Evolutionary conservation across 192 early-diverging fungal genomes (phyloP), one percentile per base, ranked within the genome.

Genomic region (Backusella circina): DNA sequence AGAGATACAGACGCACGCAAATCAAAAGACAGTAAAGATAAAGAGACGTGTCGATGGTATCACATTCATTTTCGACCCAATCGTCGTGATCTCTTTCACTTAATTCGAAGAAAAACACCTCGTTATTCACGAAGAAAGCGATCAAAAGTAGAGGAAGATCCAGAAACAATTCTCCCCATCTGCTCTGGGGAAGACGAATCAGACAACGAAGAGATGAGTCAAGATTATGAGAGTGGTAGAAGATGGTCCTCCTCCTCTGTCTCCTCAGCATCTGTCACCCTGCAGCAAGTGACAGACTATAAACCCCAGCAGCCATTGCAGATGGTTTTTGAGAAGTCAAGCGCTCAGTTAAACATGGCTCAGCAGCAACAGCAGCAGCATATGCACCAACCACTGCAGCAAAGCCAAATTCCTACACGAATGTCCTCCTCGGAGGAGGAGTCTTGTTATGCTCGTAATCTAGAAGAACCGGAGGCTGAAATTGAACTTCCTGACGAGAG

Each of bases 1-100:
- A 77, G 84, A 65, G 84, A 83, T 38, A 83, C 84, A 16, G 84
- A 85, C 70, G 84, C 84, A 16, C 74, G 84, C 5, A 85, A 85
- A 81, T 85, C 79, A 70, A 85, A 85, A 75, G 82, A 83, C 39
- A 78, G 69, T 39, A 80, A 79, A 41, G 80, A 77, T 39, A 83
- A 80, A 65, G 82, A 83, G 26, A 77, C 77, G 13, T 85, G 84
- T 70, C 76, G 82, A 65, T 85, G 82, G 77, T 79, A 83, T 41
- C 84, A 85, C 67, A 65, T 75, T 16, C 72, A 85, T 64, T 85
- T 85, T 41, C 76, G 77, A 31, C 84, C 82, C 50, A 75, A 77
- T 37, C 51, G 82, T 18, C 77, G 76, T 47, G 84, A 85, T 57
- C 51, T 85, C 18, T 79, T 85, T 37, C 75, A 83, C 66, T 69